Conservation (phyloP, 345 rosid genomes). For the Lepidium sativum region DNA sequence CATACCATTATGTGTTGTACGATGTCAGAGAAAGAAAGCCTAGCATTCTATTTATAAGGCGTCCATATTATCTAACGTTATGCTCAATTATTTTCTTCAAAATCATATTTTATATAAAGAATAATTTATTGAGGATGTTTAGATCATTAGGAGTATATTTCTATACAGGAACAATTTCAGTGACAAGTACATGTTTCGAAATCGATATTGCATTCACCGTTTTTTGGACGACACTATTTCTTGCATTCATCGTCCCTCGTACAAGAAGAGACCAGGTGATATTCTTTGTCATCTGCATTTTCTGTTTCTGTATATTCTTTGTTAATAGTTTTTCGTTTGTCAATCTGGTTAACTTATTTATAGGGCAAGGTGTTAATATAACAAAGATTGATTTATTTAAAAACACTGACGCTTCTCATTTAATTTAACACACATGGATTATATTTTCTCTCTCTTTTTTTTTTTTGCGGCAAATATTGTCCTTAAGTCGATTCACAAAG, state of each 20-base stretch:
- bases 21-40: too few relatives aligned
- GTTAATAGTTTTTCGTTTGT: background rate
- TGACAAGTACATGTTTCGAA: background rate
- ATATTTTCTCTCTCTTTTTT: too few relatives aligned
- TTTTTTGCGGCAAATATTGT: too few relatives aligned
- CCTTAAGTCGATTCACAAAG: too few relatives aligned
- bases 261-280: background rate
- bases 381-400: background rate
- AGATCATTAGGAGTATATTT: background rate
- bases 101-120: background rate
- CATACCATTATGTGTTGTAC: too few relatives aligned
- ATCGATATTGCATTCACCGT: conserved; percentile 1
- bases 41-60: too few relatives aligned
- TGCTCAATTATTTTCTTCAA: too few relatives aligned
- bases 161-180: background rate
- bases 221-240: background rate
- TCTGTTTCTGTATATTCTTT: background rate
- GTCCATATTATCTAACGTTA: too few relatives aligned
- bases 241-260: background rate
- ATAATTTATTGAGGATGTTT: background rate
- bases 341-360: background rate
- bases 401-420: too few relatives aligned
- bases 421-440: too few relatives aligned
- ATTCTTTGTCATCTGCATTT: background rate
- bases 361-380: background rate